Percentiles rank a stretch among this genome's conserved stretches.
These are phyloP conservation scores for Jaenimonas drosophilae DNA, from an alignment of 208 protist genomes.

Conservation along the genomic window DNA sequence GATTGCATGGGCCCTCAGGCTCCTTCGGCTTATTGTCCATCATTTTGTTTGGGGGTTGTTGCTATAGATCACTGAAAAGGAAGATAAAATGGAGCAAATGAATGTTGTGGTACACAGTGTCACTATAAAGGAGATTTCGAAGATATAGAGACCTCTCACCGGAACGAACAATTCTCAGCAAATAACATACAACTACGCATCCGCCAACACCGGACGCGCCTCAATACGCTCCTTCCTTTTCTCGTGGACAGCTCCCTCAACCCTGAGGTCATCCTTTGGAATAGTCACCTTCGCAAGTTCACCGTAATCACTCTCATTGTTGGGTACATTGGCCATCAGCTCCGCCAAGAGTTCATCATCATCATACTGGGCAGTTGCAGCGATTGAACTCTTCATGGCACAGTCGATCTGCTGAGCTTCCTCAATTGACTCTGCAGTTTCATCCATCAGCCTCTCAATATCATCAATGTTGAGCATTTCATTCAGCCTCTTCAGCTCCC, in stretches of 20 bases:
- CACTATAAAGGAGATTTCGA: background rate
- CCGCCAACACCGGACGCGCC: background rate
- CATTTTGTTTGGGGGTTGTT: conserved; percentile 9
- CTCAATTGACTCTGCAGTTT: conserved; percentile 58
- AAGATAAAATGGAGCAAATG: background rate
- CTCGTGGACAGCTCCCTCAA: background rate
- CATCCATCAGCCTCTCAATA: conserved; percentile 66
- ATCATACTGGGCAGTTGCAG: conserved; percentile 22
- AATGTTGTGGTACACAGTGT: background rate
- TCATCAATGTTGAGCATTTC: conserved; percentile 81
- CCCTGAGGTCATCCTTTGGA: conserved; percentile 3
- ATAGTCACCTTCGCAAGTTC: conserved; percentile 8
- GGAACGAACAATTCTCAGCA: background rate
- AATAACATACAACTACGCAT: background rate
- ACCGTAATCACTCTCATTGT: background rate
- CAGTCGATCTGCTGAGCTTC: conserved; percentile 64
- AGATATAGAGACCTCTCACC: background rate
- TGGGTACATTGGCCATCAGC: conserved; percentile 14
- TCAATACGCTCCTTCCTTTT: background rate
- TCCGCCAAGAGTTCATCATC: conserved; percentile 62
- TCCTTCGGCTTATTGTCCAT: conserved; percentile 71
- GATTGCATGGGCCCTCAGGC: conserved; percentile 64
- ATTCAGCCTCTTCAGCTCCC: conserved; percentile 65
- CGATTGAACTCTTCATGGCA: conserved; percentile 35
- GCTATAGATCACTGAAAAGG: background rate